These are phyloP conservation scores for Boletus edulis DNA, from an alignment of 768 basidiomycete genomes.

Conservation along the genomic window DNA sequence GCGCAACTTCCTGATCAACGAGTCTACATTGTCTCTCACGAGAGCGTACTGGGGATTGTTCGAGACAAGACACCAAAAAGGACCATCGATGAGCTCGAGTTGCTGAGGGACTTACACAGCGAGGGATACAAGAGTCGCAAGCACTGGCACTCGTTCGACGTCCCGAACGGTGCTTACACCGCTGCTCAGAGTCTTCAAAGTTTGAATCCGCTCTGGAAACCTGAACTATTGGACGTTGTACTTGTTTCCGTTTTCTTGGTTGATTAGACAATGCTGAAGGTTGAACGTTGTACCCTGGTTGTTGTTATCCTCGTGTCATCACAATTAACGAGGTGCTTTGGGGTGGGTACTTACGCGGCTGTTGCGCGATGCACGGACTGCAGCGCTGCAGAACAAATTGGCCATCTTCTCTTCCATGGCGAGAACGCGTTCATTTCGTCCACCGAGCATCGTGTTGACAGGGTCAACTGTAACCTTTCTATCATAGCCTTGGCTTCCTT, in stretches of 20 bases:
- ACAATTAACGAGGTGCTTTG: background rate
- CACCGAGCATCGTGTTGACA: background rate
- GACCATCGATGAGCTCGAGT: slow-evolving; percentile 27
- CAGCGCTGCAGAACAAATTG: no score
- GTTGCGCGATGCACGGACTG: no score
- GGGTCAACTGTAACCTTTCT: no score
- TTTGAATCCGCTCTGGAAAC: background rate
- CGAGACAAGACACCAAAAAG: slow-evolving; percentile 20
- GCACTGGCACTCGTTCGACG: slow-evolving; percentile 4
- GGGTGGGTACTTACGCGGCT: background rate
- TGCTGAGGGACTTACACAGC: slow-evolving; percentile 23
- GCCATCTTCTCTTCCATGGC: background rate
- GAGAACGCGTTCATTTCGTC: background rate
- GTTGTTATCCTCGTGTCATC: background rate
- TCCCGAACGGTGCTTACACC: background rate
- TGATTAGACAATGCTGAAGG: no score
- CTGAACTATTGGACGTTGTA: background rate
- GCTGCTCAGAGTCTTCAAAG: slow-evolving; percentile 14
- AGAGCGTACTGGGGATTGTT: slow-evolving; percentile 22
- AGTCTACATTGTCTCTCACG: slow-evolving; percentile 30
- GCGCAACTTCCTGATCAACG: slow-evolving; percentile 28
- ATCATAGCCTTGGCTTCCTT: background rate
- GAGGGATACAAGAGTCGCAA: slow-evolving; percentile 13
- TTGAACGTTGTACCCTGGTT: no score
- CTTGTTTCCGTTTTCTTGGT: background rate